Evolutionary conservation across 805 yeast species (phyloP).

Genomic region (Starmerella roubikii): DNA sequence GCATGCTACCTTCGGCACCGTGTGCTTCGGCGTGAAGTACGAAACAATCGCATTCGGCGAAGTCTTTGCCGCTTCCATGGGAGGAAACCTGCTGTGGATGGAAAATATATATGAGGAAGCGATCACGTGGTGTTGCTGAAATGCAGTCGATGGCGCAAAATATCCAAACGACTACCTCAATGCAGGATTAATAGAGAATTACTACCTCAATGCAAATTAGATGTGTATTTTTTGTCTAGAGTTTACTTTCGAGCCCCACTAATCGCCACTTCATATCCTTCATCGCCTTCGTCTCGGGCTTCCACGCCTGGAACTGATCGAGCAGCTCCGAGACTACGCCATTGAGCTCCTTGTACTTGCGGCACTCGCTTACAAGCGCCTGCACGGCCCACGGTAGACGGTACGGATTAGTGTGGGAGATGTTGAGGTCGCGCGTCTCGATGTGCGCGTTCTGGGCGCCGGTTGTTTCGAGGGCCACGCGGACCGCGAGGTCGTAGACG

Average conservation of each 20-base stretch:
- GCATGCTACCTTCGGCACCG: constrained; percentile 73
- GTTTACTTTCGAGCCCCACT: constrained; percentile 33
- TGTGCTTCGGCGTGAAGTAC: constrained; percentile 26
- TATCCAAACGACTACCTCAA: no score
- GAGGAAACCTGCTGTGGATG: no score
- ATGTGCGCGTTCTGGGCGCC: constrained; percentile 37
- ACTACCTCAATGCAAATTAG: no score
- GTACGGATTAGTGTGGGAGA: constrained; percentile 55
- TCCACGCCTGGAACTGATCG: constrained; percentile 63
- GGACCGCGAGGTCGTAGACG: constrained; percentile 70
- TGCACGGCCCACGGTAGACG: constrained; percentile 87
- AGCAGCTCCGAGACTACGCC: constrained; percentile 42
- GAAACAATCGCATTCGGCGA: constrained; percentile 15
- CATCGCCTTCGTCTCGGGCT: constrained; percentile 66
- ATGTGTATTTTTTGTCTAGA: no score
- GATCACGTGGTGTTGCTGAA: no score
- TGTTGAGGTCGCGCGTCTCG: constrained; percentile 27
- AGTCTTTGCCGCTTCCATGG: neutral
- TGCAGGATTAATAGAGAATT: no score
- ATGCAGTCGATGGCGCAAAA: no score
- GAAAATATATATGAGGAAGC: no score
- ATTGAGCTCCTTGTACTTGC: constrained; percentile 22
- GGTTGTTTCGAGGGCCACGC: constrained; percentile 45
- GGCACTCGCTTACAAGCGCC: constrained; percentile 58
- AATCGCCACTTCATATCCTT: constrained; percentile 75